Conservation (phyloP, 805 yeast genomes). For the Starmerella floricola region DNA sequence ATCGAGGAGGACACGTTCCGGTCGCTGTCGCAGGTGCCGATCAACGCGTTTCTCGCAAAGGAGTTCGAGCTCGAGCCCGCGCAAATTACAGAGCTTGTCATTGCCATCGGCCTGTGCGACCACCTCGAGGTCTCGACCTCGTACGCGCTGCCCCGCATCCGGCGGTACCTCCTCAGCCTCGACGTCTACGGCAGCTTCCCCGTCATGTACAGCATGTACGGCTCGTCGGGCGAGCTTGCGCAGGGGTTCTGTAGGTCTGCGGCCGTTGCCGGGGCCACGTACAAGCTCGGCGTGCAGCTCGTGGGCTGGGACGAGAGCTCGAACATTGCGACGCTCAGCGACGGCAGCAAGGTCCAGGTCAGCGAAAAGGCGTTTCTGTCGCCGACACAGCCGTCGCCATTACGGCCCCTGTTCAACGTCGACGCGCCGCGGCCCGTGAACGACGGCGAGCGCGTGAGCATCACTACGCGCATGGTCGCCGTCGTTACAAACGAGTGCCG, state of each 20-base stretch:
- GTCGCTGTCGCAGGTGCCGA: conserved; percentile 40
- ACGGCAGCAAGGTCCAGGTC: conserved; percentile 62
- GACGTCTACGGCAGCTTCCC: conserved; percentile 94
- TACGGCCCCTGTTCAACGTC: conserved; percentile 17
- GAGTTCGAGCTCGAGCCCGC: conserved; percentile 60
- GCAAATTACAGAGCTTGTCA: conserved; percentile 73
- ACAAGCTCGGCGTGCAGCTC: conserved; percentile 63
- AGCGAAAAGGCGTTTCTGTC: conserved; percentile 69
- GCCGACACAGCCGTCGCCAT: conserved; percentile 33
- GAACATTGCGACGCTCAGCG: conserved; percentile 48
- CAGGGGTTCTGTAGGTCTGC: conserved; percentile 97
- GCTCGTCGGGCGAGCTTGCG: conserved; percentile 89
- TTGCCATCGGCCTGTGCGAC: conserved; percentile 71
- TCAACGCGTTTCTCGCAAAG: conserved; percentile 46
- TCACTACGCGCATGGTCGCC: conserved; percentile 63
- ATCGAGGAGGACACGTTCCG: conserved; percentile 45
- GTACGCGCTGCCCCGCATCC: conserved; percentile 67
- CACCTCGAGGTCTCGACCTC: conserved; percentile 50
- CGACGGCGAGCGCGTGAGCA: conserved; percentile 23
- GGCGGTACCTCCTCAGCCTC: conserved; percentile 69
- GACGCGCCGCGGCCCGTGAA: conserved; percentile 8
- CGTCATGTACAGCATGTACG: conserved; percentile 79
- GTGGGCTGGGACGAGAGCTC: conserved; percentile 51
- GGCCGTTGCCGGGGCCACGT: conserved; percentile 94
- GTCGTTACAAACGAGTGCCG: conserved; percentile 76